Evolutionary conservation across 2,329 filamentous ascomycete genomes (phyloP).

Genomic region (Aspergillus sp.): DNA sequence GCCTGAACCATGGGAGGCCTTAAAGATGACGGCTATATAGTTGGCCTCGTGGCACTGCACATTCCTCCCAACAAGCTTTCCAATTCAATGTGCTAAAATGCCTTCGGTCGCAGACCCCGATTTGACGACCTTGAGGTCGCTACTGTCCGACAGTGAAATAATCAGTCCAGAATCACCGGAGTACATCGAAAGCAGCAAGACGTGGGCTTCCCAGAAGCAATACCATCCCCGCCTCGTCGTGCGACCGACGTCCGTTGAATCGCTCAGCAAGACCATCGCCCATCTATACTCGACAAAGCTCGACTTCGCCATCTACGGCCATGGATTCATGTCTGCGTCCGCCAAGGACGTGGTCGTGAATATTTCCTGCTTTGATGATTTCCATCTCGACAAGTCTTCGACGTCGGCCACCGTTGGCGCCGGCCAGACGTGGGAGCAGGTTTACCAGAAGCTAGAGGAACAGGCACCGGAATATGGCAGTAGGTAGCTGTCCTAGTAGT

Average conservation of each 20-base stretch:
- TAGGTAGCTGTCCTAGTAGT: not conserved
- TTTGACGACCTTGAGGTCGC: not conserved
- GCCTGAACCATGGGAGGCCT: too few species aligned
- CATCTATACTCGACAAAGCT: constrained; percentile 33
- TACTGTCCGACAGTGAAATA: not conserved
- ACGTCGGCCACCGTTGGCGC: constrained; percentile 36
- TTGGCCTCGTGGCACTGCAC: too few species aligned
- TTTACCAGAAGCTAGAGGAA: constrained; percentile 36
- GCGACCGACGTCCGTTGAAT: constrained; percentile 28
- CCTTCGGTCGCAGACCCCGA: too few species aligned
- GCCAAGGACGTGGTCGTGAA: constrained; percentile 39
- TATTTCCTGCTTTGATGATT: constrained; percentile 38
- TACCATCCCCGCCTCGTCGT: constrained; percentile 34
- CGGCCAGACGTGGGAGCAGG: constrained; percentile 39
- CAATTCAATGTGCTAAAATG: too few species aligned
- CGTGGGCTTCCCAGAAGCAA: constrained; percentile 37
- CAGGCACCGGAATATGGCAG: not conserved
- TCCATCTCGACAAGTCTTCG: constrained; percentile 33
- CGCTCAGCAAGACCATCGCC: constrained; percentile 32
- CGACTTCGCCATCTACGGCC: constrained; percentile 39
- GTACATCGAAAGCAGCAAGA: constrained; percentile 22
- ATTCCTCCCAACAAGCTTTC: too few species aligned
- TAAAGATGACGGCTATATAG: too few species aligned
- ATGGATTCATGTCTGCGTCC: constrained; percentile 37
- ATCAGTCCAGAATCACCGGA: constrained; percentile 7